Conservation (phyloP, 257 asterid genomes). For the Rhazya stricta region DNA sequence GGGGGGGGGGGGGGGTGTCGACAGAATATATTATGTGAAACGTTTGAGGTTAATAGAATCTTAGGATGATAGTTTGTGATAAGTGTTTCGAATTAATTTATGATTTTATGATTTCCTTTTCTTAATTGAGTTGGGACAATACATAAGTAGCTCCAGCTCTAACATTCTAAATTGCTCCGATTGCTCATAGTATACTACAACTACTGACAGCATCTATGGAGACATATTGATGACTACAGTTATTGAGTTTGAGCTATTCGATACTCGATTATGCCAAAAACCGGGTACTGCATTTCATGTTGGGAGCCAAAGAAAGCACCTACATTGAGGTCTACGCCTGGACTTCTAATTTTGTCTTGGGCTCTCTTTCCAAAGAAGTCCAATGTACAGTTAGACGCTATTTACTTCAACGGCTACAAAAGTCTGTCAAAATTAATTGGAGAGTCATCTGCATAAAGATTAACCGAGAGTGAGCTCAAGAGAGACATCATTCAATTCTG, state of each 20-base stretch:
- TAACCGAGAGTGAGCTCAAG: slow-evolving; percentile 59
- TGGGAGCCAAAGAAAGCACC: background rate
- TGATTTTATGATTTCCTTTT: too few relatives aligned
- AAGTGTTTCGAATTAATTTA: background rate
- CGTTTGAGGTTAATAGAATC: too few relatives aligned
- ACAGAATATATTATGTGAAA: too few relatives aligned
- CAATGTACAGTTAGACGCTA: background rate
- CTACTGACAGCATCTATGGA: too few relatives aligned
- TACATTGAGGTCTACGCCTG: background rate
- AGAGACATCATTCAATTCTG: slow-evolving; percentile 28
- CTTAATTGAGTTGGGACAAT: too few relatives aligned
- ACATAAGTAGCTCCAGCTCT: background rate
- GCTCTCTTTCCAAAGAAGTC: background rate
- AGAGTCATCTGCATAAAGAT: background rate
- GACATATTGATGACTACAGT: too few relatives aligned
- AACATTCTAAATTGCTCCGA: background rate
- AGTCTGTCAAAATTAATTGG: background rate
- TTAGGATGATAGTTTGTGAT: too few relatives aligned
- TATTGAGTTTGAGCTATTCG: too few relatives aligned
- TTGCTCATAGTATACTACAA: too few relatives aligned
- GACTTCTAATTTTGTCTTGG: background rate
- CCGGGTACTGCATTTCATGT: background rate
- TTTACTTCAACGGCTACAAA: background rate
- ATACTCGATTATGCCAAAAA: background rate
- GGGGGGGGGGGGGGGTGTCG: too few relatives aligned